Base-by-base conservation (phyloP, 2,329 filamentous ascomycete genomes). In the Talaromyces albobiverticillius region DNA sequence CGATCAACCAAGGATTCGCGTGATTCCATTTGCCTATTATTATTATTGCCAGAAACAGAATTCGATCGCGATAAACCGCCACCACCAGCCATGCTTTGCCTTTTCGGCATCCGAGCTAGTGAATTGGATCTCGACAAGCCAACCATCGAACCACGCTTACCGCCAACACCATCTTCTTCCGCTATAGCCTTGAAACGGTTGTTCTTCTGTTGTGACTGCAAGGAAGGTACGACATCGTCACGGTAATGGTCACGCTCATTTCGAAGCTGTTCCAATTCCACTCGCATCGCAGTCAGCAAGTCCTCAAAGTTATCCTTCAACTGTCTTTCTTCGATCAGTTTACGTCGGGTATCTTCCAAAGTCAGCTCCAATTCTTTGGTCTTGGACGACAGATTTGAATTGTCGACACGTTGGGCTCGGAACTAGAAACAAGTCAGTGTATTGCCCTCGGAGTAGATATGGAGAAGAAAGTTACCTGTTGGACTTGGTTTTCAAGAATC, bases 281-380 rank as follows among this genome's bases (percentile, higher is more conserved):
- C 82, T 62, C 88, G 88, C 62, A 97, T 85, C 4, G 89, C 93
- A 6, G 86, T 84, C 42, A 97, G 79, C 41, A 99, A 80, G 68
- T 96, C 92, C 72, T 97, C 91, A 63, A 97, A 95, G 69, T 95
- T 96, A 66, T 90, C 86, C 70, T 95, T 96, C 62, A 89, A 85
- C 68, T 89, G 83, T 53, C 89, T 83, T 73, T 99, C 94, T 66
- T 97, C 91, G 1, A 83, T 79, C 42, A 99, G 79, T 61, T 89
- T 87, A 62, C 92, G 85, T 59, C 88, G 85, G 46, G 93, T 82
- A 65, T 95, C 90, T 61, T 96, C 91, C 59, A 95, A 85, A 0
- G 85, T 85, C 51, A 74, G 78, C 70, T 96, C 91, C 23, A 97
- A 79, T 61, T 96, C 89, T 66, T 83, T 86, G 34, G 94, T 78